Percentiles rank a stretch among this genome's conserved stretches.
Conservation (phyloP, 23 red algal genomes). For the Gracilariopsis chorda region DNA sequence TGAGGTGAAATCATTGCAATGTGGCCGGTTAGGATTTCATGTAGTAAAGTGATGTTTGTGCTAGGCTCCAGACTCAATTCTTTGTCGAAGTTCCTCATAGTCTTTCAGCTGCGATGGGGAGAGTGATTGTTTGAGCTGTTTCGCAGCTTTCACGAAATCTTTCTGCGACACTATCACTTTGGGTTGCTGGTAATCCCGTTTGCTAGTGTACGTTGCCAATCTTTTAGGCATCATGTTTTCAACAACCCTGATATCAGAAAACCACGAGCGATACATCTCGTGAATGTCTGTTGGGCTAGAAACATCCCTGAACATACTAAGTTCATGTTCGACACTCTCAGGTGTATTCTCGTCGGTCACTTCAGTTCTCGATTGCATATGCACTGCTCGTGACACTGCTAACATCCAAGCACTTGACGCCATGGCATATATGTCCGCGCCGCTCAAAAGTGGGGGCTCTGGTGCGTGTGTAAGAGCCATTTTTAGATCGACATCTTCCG, state of each 20-base stretch:
- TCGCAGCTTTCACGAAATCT: conserved; percentile 33
- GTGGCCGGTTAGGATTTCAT: background rate
- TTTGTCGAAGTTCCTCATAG: conserved; percentile 36
- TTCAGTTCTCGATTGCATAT: background rate
- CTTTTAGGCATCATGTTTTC: too few relatives aligned
- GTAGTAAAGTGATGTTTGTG: background rate
- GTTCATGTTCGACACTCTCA: background rate
- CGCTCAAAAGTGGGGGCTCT: conserved; percentile 42
- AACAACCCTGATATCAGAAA: too few relatives aligned
- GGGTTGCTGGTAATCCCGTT: too few relatives aligned
- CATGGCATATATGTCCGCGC: conserved; percentile 52
- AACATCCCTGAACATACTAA: background rate
- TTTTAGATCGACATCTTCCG: conserved; percentile 26
- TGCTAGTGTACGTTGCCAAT: too few relatives aligned
- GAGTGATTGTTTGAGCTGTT: conserved; percentile 30
- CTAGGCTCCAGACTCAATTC: conserved; percentile 27
- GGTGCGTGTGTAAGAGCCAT: conserved; percentile 26
- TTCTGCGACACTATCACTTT: conserved; percentile 3
- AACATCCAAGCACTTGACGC: conserved; percentile 48
- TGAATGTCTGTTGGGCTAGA: background rate
- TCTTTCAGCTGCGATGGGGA: conserved; percentile 5
- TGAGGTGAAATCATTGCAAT: background rate
- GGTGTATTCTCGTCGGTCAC: background rate
- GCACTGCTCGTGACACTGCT: conserved; percentile 37
- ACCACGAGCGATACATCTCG: conserved; percentile 45